phyloP scores from a whole-genome alignment of 2,329 filamentous ascomycete species.

The Ambrosiella xylebori region DNA sequence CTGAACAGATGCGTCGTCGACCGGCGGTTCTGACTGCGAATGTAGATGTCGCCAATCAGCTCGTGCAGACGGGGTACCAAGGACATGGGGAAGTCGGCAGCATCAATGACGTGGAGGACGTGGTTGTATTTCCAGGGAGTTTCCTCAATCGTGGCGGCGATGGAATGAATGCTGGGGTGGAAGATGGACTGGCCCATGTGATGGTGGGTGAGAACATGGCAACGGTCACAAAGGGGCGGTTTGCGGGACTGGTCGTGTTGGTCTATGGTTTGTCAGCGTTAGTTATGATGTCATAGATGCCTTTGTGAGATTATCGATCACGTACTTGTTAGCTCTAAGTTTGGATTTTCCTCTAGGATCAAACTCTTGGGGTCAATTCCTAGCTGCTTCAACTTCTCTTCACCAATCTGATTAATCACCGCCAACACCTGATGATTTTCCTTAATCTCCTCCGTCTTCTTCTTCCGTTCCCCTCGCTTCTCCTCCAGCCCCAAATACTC shows the following conservation, averaged over 20 bases:
- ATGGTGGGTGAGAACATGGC: constrained; percentile 67
- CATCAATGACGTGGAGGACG: constrained; percentile 88
- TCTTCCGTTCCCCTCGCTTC: constrained; percentile 22
- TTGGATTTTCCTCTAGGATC: constrained; percentile 8
- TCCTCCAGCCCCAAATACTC: constrained; percentile 24
- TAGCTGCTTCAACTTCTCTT: constrained; percentile 25
- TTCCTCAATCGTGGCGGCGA: constrained; percentile 70
- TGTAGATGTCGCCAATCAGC: constrained; percentile 51
- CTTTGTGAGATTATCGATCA: too few species aligned
- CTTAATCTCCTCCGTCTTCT: constrained; percentile 30
- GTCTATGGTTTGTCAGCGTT: not conserved
- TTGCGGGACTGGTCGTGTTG: constrained; percentile 17
- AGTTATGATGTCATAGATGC: too few species aligned
- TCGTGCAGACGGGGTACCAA: constrained; percentile 60
- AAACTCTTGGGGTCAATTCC: constrained; percentile 26
- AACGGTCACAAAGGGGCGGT: constrained; percentile 65
- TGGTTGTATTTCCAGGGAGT: constrained; percentile 84
- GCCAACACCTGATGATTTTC: constrained; percentile 16
- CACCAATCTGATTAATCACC: constrained; percentile 20
- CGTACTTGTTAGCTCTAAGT: constrained; percentile 1
- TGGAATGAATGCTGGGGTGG: constrained; percentile 64
- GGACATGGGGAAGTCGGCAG: constrained; percentile 93
- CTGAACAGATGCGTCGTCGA: constrained; percentile 49
- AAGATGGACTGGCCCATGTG: constrained; percentile 50
- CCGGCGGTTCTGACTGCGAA: constrained; percentile 67